Evolutionary conservation across 352 stramenopile species (phyloP), one percentile per base, ranked within the genome.

Genomic region (Elongisporangium anandrum): DNA sequence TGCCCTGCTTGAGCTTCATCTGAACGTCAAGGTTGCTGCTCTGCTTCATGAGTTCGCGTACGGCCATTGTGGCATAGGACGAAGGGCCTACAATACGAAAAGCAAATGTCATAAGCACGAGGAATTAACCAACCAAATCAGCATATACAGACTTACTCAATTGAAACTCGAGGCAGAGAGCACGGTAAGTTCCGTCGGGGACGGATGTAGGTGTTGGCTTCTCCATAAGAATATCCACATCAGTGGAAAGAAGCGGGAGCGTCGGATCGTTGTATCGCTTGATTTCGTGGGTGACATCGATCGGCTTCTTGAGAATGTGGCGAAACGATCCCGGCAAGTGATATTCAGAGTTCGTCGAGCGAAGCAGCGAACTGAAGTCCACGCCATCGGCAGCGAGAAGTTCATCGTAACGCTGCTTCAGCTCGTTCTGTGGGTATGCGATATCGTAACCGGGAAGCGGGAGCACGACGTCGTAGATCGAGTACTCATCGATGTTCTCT

Each of bases 1-100:
- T 45, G 7, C 77, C 68, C n/a, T 85, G 58, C 39, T 79, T 81
- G 23, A 88, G 60, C 59, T 78, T 68, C 47, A 88, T 66, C 61
- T 90, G 79, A 17, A 86, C 81, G 45, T 87, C 68, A 24, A 90
- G 66, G 60, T 82, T 97, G 69, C 67, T 98, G 68, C 69, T 96
- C 69, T 88, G 85, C 71, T 98, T 98, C 64, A 97, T 97, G 12
- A 99, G 69, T 68, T 99, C 97, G 57, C 97, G 84, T 50, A 99
- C 73, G 8, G 91, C 92, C 81, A 98, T 97, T 7, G 96, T 99
- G 6, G 97, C 97, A 78, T 99, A 99, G 29, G 92, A 88, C 6
- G 92, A 97, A 22, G 93, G 68, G 56, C 79, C 80, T 84, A 52
- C 7, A 19, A 13, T 38, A n/a, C n/a, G n/a, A n/a, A n/a, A n/a